These are phyloP conservation scores for Penicillium sp. DNA, from an alignment of 2,329 filamentous ascomycete genomes.

Conservation along the genomic window DNA sequence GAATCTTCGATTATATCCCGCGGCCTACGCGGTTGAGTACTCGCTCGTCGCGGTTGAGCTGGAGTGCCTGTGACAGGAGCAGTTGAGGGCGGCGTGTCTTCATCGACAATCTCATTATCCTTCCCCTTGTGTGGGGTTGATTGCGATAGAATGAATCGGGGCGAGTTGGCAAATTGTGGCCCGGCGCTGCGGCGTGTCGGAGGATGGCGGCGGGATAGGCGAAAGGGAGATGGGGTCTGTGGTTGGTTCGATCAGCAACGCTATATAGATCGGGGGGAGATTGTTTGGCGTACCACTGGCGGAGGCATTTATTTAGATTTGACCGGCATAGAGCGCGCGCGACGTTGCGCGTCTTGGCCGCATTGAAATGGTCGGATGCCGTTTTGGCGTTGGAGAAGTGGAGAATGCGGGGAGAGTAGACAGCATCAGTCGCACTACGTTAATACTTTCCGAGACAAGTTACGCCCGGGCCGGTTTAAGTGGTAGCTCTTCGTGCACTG, in stretches of 20 bases:
- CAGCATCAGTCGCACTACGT: too few relatives aligned
- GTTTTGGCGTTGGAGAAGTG: not conserved
- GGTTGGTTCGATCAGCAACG: not conserved
- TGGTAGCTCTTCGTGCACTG: too few relatives aligned
- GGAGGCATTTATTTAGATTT: conserved; percentile 3
- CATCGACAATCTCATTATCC: conserved; percentile 26
- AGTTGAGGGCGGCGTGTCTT: conserved; percentile 20
- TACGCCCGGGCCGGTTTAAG: too few relatives aligned
- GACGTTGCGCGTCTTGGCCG: not conserved
- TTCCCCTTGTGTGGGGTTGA: conserved; percentile 10
- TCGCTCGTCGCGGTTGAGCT: conserved; percentile 2
- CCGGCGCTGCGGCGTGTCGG: conserved; percentile 29
- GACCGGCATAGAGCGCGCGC: not conserved
- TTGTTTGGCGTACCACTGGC: not conserved
- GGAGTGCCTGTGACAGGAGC: conserved; percentile 8
- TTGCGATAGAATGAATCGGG: conserved; percentile 37
- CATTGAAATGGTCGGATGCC: not conserved
- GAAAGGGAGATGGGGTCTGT: conserved; percentile 35
- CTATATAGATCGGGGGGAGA: not conserved
- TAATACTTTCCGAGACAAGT: too few relatives aligned
- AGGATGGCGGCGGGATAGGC: conserved; percentile 28
- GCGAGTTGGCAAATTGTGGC: conserved; percentile 38
- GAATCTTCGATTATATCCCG: conserved; percentile 33
- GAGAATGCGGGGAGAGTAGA: not conserved
- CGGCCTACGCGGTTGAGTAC: conserved; percentile 15